These are phyloP conservation scores for Stachybotrys chlorohalonatus DNA, from an alignment of 2,329 filamentous ascomycete genomes.

Conservation along the genomic window DNA sequence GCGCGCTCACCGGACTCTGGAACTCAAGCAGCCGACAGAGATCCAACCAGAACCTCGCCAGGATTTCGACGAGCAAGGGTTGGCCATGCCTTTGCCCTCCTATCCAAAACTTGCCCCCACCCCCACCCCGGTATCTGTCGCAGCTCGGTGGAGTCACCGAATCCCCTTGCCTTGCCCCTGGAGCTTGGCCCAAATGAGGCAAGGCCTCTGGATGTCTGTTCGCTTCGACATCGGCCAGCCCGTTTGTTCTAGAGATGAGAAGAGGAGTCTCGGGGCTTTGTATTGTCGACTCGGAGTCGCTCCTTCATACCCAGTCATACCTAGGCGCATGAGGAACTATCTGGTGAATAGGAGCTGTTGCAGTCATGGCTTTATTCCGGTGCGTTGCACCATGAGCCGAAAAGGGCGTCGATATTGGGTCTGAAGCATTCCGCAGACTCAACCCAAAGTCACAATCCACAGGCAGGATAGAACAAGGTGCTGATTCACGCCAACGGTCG, in stretches of 20 bases:
- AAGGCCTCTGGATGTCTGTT: neutral
- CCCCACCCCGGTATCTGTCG: neutral
- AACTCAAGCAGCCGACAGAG: slow-evolving; percentile 7
- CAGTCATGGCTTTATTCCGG: too few relatives aligned
- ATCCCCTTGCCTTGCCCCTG: neutral
- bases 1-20: slow-evolving; percentile 18
- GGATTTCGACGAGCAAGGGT: neutral
- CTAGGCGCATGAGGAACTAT: too few relatives aligned
- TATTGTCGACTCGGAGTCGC: too few relatives aligned
- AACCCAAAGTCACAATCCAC: too few relatives aligned
- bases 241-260: neutral
- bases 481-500: too few relatives aligned
- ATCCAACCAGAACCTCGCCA: neutral
- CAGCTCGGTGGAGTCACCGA: neutral
- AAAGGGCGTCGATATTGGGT: too few relatives aligned
- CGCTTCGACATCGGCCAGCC: neutral
- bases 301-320: too few relatives aligned
- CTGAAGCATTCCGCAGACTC: too few relatives aligned
- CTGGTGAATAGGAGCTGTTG: too few relatives aligned
- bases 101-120: neutral
- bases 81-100: neutral
- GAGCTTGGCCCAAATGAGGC: neutral
- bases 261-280: too few relatives aligned
- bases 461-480: too few relatives aligned
- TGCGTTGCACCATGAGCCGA: too few relatives aligned